Percentiles rank a stretch among this genome's conserved stretches.
Conservation (phyloP, 768 basidiomycete genomes). For the Leccinum incarnatum region DNA sequence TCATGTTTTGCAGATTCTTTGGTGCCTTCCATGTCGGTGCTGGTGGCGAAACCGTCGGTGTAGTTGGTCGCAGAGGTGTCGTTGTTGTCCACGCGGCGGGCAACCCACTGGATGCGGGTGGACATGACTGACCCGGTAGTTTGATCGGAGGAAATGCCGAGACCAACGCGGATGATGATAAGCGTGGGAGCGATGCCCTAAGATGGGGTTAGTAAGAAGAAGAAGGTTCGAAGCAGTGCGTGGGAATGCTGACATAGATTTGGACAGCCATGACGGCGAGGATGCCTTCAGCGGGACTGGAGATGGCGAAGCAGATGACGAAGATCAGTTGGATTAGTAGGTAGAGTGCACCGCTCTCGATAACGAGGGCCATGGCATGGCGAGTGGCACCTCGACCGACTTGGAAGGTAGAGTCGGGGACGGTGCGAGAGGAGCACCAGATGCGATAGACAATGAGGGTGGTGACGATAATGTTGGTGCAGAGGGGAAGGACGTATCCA, state of each 20-base stretch:
- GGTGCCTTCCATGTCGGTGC: conserved; percentile 19
- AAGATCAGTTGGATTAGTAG: conserved; percentile 40
- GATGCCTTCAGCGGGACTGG: conserved; percentile 35
- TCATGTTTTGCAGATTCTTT: conserved; percentile 8
- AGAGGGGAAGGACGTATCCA: conserved; percentile 37
- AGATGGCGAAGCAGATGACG: conserved; percentile 36
- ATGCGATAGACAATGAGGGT: conserved; percentile 40
- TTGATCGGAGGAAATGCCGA: conserved; percentile 31
- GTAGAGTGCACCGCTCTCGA: conserved; percentile 42
- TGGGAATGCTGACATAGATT: conserved; percentile 34
- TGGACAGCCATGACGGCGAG: conserved; percentile 38
- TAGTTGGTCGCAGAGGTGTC: conserved; percentile 19
- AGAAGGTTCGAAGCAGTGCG: not conserved
- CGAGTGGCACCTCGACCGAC: conserved; percentile 16
- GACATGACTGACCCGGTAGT: conserved; percentile 12
- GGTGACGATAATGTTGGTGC: conserved; percentile 42
- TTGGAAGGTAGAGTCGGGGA: conserved; percentile 8
- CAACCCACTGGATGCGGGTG: conserved; percentile 26
- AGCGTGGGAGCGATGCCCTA: conserved; percentile 37
- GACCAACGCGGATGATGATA: conserved; percentile 35
- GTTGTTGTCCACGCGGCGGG: conserved; percentile 9
- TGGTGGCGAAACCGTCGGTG: conserved; percentile 17
- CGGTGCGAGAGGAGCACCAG: conserved; percentile 27
- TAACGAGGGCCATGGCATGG: conserved; percentile 34
- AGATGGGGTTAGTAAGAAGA: not conserved